phyloP scores from a whole-genome alignment of 495 filamentous ascomycete genomes.

The Bombardia bombarda region DNA sequence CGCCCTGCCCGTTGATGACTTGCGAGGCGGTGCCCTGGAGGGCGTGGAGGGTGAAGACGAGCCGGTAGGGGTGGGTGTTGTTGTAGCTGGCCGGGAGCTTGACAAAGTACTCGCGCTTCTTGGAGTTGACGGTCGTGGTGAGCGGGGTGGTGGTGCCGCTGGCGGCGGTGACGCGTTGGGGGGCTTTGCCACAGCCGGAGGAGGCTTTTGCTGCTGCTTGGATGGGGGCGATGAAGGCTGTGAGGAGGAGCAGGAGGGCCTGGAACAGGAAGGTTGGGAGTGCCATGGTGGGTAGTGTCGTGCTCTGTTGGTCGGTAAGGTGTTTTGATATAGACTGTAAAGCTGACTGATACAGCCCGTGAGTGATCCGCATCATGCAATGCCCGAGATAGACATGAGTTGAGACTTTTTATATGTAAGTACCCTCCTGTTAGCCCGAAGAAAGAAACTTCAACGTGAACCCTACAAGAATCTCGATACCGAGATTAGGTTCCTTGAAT shows the following conservation, averaged over 20 bases:
- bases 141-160: constrained; percentile 3
- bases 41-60: constrained; percentile 36
- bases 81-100: constrained; percentile 34
- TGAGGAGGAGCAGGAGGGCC: background rate
- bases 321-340: background rate
- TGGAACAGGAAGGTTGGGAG: background rate
- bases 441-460: no score
- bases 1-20: constrained; percentile 24
- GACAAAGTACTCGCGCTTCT: constrained; percentile 25
- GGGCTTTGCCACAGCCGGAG: constrained; percentile 8
- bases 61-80: constrained; percentile 29
- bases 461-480: no score
- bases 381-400: background rate
- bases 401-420: no score
- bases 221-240: background rate
- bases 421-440: no score
- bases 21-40: constrained; percentile 27
- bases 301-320: background rate
- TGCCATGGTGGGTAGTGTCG: background rate
- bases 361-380: background rate
- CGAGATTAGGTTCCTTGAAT: background rate
- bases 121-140: constrained; percentile 19
- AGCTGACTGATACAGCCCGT: background rate
- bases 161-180: constrained; percentile 3
- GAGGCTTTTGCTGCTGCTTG: constrained; percentile 6